Conservation (phyloP, 352 stramenopile genomes). For the Paralagenidium karlingii region DNA sequence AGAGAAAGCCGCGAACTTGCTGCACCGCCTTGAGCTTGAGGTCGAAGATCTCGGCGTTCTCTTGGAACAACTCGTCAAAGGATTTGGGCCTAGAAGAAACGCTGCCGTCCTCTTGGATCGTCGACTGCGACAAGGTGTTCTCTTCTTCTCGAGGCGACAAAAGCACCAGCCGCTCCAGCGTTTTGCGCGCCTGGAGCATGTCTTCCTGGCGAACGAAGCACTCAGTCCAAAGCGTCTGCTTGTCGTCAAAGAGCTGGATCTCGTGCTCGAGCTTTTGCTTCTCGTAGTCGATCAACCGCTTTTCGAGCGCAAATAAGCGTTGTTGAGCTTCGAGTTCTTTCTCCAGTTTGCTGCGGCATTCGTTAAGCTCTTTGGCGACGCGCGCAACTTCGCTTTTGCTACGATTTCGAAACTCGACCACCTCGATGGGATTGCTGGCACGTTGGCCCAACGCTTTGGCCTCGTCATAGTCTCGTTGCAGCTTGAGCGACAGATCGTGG, state of each 20-base stretch:
- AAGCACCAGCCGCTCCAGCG: slow-evolving; percentile 25
- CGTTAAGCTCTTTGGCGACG: slow-evolving; percentile 12
- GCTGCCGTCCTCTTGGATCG: too few relatives aligned
- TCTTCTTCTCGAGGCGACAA: slow-evolving; percentile 18
- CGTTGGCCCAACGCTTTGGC: slow-evolving; percentile 29
- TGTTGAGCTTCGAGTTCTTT: slow-evolving; percentile 27
- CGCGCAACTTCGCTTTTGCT: slow-evolving; percentile 8
- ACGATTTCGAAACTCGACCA: slow-evolving; percentile 19
- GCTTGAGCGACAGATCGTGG: slow-evolving; percentile 24
- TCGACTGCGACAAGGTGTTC: background rate
- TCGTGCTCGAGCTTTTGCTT: slow-evolving; percentile 40
- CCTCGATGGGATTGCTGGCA: slow-evolving; percentile 36
- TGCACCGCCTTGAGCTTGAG: slow-evolving; percentile 32
- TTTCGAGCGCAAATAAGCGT: slow-evolving; percentile 29
- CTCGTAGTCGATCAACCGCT: slow-evolving; percentile 26
- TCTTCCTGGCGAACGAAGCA: slow-evolving; percentile 27
- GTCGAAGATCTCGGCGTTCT: slow-evolving; percentile 25
- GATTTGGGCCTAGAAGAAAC: too few relatives aligned
- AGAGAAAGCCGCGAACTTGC: slow-evolving; percentile 31
- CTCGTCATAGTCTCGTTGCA: slow-evolving; percentile 23
- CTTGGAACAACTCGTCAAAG: slow-evolving; percentile 25
- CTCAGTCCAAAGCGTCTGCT: slow-evolving; percentile 46
- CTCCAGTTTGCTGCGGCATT: slow-evolving; percentile 7
- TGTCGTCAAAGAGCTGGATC: slow-evolving; percentile 32
- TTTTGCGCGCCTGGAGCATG: slow-evolving; percentile 17